Base-by-base conservation (phyloP, 257 asterid species). In the Fraxinus quadrangulata region DNA sequence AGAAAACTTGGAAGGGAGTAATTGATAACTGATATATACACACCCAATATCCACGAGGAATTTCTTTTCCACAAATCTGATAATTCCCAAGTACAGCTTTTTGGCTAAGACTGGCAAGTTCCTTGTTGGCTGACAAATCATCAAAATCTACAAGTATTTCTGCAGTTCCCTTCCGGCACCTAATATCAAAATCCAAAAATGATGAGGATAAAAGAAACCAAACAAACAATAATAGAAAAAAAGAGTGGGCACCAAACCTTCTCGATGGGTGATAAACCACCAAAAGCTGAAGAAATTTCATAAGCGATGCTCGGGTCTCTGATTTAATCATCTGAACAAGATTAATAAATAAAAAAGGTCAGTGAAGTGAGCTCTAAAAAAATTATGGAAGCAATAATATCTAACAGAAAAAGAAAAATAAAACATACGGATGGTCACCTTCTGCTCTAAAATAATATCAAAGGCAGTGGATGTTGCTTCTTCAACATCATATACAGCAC, bases 31-130 rank as follows among this genome's bases (percentile, higher is more conserved):
- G 73, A 79, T 33, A 72, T 33, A 75, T 72, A 79, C 95, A 70
- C 87, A 96, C 99, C 99, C 99, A 96, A 83, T 92, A 92, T 81
- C 99, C 98, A 75, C 95, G 96, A 70, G 99, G 99, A 77, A 93
- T 87, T 80, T 90, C 97, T 81, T 90, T 82, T 69, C 99, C 98
- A 77, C 99, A 96, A 80, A 96, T 96, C 72, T 87, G 86, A 83
- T 81, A 89, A 84, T 83, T 85, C 77, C 81, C 82, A 51, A 85
- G 80, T 76, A 75, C 79, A 12, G 79, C 90, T 63, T 85, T 84
- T 79, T 80, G 83, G 26, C 77, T 83, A 84, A 70, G 85, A 83
- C 87, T 79, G 21, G 71, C 84, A 69, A 75, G 78, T 78, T 81
- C 89, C 72, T 82, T 80, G 47, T 76, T 78, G 69, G 82, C 79